Base-by-base conservation (phyloP, 164 flowering plant genomes). In the Stephania cephalantha region DNA sequence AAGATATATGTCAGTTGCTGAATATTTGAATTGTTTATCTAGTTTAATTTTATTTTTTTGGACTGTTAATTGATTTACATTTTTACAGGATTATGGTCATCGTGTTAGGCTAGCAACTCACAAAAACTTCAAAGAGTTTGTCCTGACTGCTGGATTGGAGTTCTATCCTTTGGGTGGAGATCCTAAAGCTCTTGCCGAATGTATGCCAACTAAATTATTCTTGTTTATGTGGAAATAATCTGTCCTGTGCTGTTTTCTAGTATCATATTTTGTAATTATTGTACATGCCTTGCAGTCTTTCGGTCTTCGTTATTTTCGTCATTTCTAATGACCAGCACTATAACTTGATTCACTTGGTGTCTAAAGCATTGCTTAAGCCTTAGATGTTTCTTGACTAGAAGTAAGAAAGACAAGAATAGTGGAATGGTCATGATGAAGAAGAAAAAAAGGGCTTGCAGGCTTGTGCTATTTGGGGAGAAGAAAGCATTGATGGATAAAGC, bases 71-170 rank as follows among this genome's bases (percentile, higher is more conserved):
- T 81, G 53, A 73, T 35, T 44, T 72, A 44, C 42, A 45, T 72
- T 52, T 76, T 71, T 69, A 42, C 48, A 96, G 99, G 98, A 94
- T 66, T 94, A 87, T 85, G 99, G 99, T 11, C 99, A 96, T 85
- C 94, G 99, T 65, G 99, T 96, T 73, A 90, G 99, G 79, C 81
- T 96, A 74, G 97, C 99, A 53, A 96, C 97, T 77, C 99, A 96
- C 89, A 85, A 94, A 77, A 96, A 96, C 83, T 96, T 96, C 80
- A 91, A 94, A 75, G 99, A 96, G 71, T 96, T 96, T 87, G 97
- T 96, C 66, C 84, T 96, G 85, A 88, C 95, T 63, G 87, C 99
- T 77, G 99, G 99, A 53, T 82, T 96, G 89, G 99, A 96, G 86
- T 96, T 96, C 82, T 92, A 80, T 81, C 97, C 98, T 25, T 80